Percentiles rank a stretch among this genome's conserved stretches.
phyloP scores from a whole-genome alignment of 192 early-diverging fungal species.

The Powellomyces hirtus region DNA sequence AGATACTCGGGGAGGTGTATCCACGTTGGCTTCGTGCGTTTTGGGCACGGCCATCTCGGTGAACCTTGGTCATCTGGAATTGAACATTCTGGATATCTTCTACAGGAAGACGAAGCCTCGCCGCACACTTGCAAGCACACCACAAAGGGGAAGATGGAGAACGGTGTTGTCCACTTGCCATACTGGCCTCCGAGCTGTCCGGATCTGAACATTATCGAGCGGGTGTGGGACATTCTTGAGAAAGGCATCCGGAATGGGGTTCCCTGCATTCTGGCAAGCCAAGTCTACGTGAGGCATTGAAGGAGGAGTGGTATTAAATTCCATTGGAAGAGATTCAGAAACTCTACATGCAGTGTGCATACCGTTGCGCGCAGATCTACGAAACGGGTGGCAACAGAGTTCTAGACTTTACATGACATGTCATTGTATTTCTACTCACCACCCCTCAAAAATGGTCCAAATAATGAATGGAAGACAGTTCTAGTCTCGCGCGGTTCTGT shows the following conservation, averaged over 20 bases:
- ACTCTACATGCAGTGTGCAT: too few relatives aligned
- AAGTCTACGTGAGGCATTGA: too few relatives aligned
- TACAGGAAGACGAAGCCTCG: constrained; percentile 3
- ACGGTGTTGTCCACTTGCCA: neutral
- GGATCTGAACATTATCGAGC: constrained; percentile 11
- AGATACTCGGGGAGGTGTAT: neutral
- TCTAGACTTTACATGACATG: too few relatives aligned
- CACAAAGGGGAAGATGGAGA: neutral
- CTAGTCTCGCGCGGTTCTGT: too few relatives aligned
- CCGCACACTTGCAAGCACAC: neutral
- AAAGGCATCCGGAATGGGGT: neutral
- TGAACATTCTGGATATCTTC: neutral
- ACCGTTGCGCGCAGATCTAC: too few relatives aligned
- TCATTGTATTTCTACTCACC: too few relatives aligned
- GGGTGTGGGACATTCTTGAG: neutral
- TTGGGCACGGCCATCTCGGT: neutral
- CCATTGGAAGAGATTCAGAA: too few relatives aligned
- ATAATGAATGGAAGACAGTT: too few relatives aligned
- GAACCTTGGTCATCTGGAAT: neutral
- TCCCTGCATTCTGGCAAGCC: too few relatives aligned
- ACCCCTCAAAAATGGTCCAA: too few relatives aligned
- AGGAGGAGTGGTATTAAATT: too few relatives aligned
- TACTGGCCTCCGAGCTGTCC: constrained; percentile 2
- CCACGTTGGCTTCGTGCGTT: neutral
- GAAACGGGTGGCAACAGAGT: too few relatives aligned